Conservation (phyloP, 768 basidiomycete species). For the Macrolepiota dolichaula region DNA sequence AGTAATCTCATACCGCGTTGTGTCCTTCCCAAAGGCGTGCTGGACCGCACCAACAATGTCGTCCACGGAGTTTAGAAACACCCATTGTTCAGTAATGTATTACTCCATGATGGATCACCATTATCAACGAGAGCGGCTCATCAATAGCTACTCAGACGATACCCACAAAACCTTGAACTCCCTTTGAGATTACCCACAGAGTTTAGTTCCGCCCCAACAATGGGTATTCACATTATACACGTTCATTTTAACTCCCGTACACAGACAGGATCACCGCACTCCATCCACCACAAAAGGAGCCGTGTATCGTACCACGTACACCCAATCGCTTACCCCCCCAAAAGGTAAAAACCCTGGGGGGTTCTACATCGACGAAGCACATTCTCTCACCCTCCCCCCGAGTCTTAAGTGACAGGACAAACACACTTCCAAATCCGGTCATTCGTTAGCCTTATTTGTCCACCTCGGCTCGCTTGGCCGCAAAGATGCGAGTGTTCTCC, state of each 20-base stretch:
- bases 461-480: neutral
- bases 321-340: neutral
- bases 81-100: neutral
- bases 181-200: slow-evolving; percentile 1
- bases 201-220: neutral
- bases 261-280: neutral
- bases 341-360: neutral
- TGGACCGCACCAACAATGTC: too few species aligned
- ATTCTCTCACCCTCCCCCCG: too few species aligned
- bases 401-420: slow-evolving; percentile 8
- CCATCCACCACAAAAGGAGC: neutral
- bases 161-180: neutral
- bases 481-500: neutral
- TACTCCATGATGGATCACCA: neutral
- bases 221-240: neutral
- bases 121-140: neutral
- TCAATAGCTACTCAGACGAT: neutral
- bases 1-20: too few species aligned
- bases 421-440: slow-evolving; percentile 6
- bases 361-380: slow-evolving; percentile 1
- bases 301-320: neutral
- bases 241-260: slow-evolving; percentile 3
- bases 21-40: too few species aligned
- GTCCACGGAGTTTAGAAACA: too few species aligned
- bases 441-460: slow-evolving; percentile 10